phyloP scores from a whole-genome alignment of 768 basidiomycete species.

The Tephrocybe rancida region DNA sequence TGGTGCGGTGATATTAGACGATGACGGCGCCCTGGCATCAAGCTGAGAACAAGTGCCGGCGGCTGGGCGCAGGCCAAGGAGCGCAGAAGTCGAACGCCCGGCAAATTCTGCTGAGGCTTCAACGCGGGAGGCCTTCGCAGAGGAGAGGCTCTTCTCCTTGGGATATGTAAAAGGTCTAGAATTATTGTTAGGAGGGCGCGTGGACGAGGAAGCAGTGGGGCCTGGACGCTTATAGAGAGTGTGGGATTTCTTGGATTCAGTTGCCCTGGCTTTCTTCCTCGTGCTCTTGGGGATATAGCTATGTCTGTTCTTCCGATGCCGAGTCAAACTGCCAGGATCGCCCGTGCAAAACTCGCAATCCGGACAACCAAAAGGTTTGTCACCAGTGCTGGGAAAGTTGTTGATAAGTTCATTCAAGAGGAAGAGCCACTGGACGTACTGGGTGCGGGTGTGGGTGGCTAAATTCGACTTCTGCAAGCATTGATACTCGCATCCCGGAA shows the following conservation, averaged over 20 bases:
- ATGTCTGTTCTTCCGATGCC: not conserved
- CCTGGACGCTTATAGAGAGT: not conserved
- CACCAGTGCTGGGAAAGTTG: not conserved
- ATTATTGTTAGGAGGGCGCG: too few relatives aligned
- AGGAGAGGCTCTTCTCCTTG: too few relatives aligned
- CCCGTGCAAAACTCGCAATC: not conserved
- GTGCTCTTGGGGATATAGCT: not conserved
- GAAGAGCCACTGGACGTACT: not conserved
- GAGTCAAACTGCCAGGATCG: not conserved
- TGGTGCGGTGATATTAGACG: too few relatives aligned
- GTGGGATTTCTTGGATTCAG: not conserved
- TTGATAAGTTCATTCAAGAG: not conserved
- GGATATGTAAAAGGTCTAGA: too few relatives aligned
- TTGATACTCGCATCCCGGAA: not conserved
- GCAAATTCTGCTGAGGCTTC: too few relatives aligned
- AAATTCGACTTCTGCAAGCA: conserved; percentile 1
- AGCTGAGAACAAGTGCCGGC: too few relatives aligned
- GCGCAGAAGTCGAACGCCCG: too few relatives aligned
- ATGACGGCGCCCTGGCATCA: too few relatives aligned
- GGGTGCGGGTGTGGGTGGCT: not conserved
- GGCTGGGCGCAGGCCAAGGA: too few relatives aligned
- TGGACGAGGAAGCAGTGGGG: conserved; percentile 1
- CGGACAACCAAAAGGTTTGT: not conserved
- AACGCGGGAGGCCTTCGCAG: too few relatives aligned
- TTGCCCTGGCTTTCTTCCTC: not conserved